A percentile compares a stretch with the other conserved stretches of the same genome.
Evolutionary conservation across 345 rosid genomes (phyloP).

Genomic region (Tarenaya hassleriana): DNA sequence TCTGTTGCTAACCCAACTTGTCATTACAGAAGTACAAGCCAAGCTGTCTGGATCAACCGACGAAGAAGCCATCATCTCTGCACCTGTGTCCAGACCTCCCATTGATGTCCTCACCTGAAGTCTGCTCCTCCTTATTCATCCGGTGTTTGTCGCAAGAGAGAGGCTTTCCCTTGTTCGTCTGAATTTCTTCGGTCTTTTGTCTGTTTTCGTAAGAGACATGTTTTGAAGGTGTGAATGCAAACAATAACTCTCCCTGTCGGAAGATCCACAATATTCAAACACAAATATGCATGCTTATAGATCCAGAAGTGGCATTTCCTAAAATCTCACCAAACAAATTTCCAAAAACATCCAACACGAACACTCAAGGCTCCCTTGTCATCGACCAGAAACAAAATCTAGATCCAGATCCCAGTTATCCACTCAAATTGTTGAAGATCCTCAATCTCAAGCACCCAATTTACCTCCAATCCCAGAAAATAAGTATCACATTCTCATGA

Average conservation of each 20-base stretch:
- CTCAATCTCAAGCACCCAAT: conserved; percentile 6
- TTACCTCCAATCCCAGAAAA: neutral
- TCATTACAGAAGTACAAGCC: conserved; percentile 57
- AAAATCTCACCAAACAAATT: too few species aligned
- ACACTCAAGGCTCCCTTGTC: too few species aligned
- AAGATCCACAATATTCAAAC: too few species aligned
- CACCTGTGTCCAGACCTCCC: conserved; percentile 22
- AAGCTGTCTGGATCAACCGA: conserved; percentile 40
- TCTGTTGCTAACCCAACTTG: conserved; percentile 67
- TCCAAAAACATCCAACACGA: too few species aligned
- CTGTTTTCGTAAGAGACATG: too few species aligned
- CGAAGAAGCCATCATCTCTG: conserved; percentile 6
- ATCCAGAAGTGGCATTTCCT: too few species aligned
- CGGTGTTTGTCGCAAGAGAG: conserved; percentile 5
- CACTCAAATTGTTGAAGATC: conserved; percentile 6
- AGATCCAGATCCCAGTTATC: conserved; percentile 4
- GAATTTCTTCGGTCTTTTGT: too few species aligned
- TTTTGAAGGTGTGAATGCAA: too few species aligned
- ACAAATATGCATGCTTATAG: too few species aligned
- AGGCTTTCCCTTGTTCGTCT: neutral
- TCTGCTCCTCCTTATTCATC: neutral
- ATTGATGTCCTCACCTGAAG: conserved; percentile 24
- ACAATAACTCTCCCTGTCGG: too few species aligned
- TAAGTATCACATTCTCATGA: neutral
- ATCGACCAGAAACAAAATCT: neutral